phyloP scores from a whole-genome alignment of 257 asterid species.

The Primulina huaijiensis region DNA sequence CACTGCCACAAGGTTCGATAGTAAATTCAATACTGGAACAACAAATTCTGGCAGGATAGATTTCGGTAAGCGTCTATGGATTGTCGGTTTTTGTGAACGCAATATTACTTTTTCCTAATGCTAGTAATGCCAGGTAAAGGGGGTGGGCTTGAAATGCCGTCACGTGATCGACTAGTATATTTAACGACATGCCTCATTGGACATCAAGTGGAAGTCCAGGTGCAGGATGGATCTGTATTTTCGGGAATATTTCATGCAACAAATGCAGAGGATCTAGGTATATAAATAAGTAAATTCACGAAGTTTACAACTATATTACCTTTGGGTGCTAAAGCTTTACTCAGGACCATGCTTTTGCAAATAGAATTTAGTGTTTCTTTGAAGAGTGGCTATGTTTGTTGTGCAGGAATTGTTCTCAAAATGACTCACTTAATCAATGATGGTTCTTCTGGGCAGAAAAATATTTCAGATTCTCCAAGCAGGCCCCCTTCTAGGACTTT shows the following conservation, averaged over 20 bases:
- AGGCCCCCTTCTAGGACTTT: constrained; percentile 62
- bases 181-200: constrained; percentile 76
- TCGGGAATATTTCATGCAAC: constrained; percentile 86
- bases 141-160: constrained; percentile 49
- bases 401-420: constrained; percentile 79
- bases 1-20: constrained; percentile 47
- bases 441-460: constrained; percentile 62
- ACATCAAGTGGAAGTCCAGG: constrained; percentile 91
- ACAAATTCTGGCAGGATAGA: constrained; percentile 40
- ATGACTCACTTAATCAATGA: constrained; percentile 75
- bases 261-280: constrained; percentile 88
- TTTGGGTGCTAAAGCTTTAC: not conserved
- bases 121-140: constrained; percentile 51
- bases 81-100: constrained; percentile 5
- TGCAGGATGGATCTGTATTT: constrained; percentile 76
- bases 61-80: constrained; percentile 48
- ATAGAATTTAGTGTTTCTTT: constrained; percentile 1
- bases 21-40: constrained; percentile 54
- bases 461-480: constrained; percentile 40
- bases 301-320: not conserved
- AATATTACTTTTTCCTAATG: constrained; percentile 24
- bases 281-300: not conserved
- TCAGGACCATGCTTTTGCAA: not conserved
- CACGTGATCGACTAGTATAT: constrained; percentile 70
- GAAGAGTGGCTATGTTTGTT: not conserved